These are phyloP conservation scores for Trichoderma asperellum DNA, from an alignment of 2,329 filamentous ascomycete species.

Conservation along the genomic window DNA sequence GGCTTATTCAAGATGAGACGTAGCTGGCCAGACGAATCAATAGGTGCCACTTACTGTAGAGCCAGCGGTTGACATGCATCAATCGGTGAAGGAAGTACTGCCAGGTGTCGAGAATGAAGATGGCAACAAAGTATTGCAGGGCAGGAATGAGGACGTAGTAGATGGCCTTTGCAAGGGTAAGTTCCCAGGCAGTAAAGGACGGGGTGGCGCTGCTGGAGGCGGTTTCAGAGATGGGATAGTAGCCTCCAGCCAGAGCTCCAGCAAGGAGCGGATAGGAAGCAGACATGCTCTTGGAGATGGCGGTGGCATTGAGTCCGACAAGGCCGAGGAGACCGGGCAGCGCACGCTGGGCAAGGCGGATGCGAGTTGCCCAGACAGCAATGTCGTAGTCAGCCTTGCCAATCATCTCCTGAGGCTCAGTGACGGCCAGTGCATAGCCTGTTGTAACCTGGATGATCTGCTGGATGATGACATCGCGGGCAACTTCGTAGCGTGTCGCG, in stretches of 20 bases:
- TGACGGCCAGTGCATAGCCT: slow-evolving; percentile 67
- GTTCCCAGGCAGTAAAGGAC: slow-evolving; percentile 83
- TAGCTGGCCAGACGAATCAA: slow-evolving; percentile 49
- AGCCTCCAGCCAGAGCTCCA: slow-evolving; percentile 75
- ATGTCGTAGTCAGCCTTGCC: slow-evolving; percentile 86
- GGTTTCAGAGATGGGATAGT: slow-evolving; percentile 70
- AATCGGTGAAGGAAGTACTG: slow-evolving; percentile 95
- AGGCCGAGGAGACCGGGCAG: slow-evolving; percentile 72
- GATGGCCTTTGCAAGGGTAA: slow-evolving; percentile 71
- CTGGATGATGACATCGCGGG: slow-evolving; percentile 88
- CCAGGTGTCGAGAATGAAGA: slow-evolving; percentile 88
- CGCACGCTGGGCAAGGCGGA: slow-evolving; percentile 78
- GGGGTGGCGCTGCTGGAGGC: slow-evolving; percentile 60
- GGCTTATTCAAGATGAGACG: slow-evolving; percentile 40
- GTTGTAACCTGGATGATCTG: slow-evolving; percentile 85
- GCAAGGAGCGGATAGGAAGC: slow-evolving; percentile 73
- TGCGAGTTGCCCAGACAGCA: slow-evolving; percentile 83
- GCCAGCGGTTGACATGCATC: slow-evolving; percentile 97
- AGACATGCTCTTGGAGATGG: slow-evolving; percentile 75
- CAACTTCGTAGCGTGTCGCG: slow-evolving; percentile 80
- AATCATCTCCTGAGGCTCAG: slow-evolving; percentile 72
- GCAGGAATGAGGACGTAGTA: slow-evolving; percentile 79
- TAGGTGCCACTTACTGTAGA: slow-evolving; percentile 73
- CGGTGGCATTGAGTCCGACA: slow-evolving; percentile 75
- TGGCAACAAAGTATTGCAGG: slow-evolving; percentile 75